Conservation (phyloP, 2,329 filamentous ascomycete species). For the Neocatenulostroma microsporum region DNA sequence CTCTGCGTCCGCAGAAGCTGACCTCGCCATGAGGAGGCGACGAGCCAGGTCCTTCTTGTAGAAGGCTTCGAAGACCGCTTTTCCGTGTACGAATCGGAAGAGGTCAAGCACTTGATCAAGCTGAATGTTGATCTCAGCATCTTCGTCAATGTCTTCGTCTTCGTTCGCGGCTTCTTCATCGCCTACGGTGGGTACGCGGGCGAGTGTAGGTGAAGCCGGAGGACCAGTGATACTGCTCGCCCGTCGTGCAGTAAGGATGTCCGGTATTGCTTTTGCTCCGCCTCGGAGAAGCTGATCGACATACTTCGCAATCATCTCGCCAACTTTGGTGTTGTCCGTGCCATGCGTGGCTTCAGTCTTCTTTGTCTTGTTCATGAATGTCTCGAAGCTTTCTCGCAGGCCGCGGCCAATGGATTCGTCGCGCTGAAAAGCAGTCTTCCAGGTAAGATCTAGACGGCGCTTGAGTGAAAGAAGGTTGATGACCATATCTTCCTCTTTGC, state of each 20-base stretch:
- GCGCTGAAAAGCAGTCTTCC: constrained; percentile 66
- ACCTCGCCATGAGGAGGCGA: constrained; percentile 81
- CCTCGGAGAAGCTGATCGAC: constrained; percentile 83
- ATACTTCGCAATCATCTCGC: constrained; percentile 98
- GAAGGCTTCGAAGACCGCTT: constrained; percentile 96
- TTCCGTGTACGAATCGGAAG: constrained; percentile 94
- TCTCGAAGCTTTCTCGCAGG: constrained; percentile 76
- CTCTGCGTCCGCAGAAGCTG: constrained; percentile 90
- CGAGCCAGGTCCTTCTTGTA: constrained; percentile 97
- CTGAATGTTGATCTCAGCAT: constrained; percentile 83
- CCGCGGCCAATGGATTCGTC: constrained; percentile 70
- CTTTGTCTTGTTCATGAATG: constrained; percentile 83
- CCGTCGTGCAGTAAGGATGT: constrained; percentile 47
- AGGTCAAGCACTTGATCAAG: constrained; percentile 88
- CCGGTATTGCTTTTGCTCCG: constrained; percentile 74
- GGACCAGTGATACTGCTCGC: constrained; percentile 34
- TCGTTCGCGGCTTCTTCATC: constrained; percentile 50
- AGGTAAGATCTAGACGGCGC: constrained; percentile 66
- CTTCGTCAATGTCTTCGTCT: constrained; percentile 69
- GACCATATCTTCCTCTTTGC: constrained; percentile 76
- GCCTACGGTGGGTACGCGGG: constrained; percentile 40
- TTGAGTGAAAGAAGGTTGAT: constrained; percentile 74
- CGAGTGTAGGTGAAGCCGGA: constrained; percentile 26
- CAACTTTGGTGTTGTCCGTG: constrained; percentile 84
- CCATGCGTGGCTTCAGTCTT: constrained; percentile 64